Conservation (phyloP, 495 filamentous ascomycete species). For the Opeltia flavorubescens region DNA sequence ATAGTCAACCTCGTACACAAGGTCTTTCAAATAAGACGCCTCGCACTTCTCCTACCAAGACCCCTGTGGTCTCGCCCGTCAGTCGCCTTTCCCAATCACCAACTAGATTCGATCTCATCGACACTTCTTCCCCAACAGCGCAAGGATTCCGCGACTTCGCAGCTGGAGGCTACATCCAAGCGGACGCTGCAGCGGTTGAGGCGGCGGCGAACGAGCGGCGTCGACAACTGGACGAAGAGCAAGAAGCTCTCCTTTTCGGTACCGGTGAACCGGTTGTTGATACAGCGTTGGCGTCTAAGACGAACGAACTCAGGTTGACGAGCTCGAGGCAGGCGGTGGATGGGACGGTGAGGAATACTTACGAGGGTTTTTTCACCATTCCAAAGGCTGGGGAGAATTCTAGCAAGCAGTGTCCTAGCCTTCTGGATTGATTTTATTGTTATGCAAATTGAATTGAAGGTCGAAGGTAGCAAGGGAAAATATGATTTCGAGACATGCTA, state of each 20-base stretch:
- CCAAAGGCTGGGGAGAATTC: background rate
- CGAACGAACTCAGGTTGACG: background rate
- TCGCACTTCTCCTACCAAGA: background rate
- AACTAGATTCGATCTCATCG: background rate
- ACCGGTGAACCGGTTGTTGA: background rate
- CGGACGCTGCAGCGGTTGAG: slow-evolving; percentile 2
- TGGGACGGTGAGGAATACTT: background rate
- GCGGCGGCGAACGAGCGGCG: background rate
- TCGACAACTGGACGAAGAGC: background rate
- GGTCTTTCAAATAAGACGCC: background rate
- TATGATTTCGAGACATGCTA: no score
- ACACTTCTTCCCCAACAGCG: background rate
- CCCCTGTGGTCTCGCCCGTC: background rate
- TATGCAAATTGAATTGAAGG: background rate
- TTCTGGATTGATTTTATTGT: background rate
- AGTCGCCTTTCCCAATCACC: background rate
- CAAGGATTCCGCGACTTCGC: slow-evolving; percentile 8
- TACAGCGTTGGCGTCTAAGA: background rate
- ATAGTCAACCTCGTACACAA: background rate
- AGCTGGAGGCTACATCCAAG: slow-evolving; percentile 5
- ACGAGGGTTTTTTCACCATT: background rate
- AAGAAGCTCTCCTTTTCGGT: background rate
- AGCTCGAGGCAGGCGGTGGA: background rate
- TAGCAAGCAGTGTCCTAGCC: background rate
- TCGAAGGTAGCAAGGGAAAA: background rate